Evolutionary conservation across 2,329 filamentous ascomycete genomes (phyloP).

Genomic region (Sphaerulina vaccinii): DNA sequence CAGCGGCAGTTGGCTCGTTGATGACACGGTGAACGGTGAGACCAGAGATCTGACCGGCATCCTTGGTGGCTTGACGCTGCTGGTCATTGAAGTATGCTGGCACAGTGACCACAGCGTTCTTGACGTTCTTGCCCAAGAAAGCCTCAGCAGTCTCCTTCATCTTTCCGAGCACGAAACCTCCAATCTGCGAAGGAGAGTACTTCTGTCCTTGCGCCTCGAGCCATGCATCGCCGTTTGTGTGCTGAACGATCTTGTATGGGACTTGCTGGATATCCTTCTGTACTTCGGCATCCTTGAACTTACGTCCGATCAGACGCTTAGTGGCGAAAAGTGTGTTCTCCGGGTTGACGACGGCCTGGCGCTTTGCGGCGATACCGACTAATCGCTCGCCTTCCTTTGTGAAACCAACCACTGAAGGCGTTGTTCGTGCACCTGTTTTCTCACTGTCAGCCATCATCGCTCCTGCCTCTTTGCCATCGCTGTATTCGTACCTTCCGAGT

Average conservation of each 20-base stretch:
- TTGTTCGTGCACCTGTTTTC: constrained; percentile 75
- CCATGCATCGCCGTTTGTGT: constrained; percentile 96
- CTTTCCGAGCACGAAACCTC: constrained; percentile 94
- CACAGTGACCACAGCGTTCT: constrained; percentile 96
- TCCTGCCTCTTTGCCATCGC: constrained; percentile 7
- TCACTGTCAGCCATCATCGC: constrained; percentile 20
- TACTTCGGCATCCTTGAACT: constrained; percentile 90
- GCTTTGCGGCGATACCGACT: constrained; percentile 96
- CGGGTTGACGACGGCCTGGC: constrained; percentile 96
- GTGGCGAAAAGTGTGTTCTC: constrained; percentile 98
- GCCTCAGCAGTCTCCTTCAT: constrained; percentile 99
- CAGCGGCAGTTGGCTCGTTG: constrained; percentile 95
- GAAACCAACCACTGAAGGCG: constrained; percentile 92
- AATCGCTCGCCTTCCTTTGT: constrained; percentile 92
- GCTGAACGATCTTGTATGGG: constrained; percentile 97
- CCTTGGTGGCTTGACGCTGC: constrained; percentile 96
- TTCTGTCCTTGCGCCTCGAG: constrained; percentile 89
- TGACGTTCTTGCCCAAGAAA: constrained; percentile 84
- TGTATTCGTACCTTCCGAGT: constrained; percentile 73
- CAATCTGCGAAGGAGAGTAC: constrained; percentile 97
- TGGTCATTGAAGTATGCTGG: constrained; percentile 99
- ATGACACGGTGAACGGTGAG: constrained; percentile 96
- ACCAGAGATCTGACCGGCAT: constrained; percentile 93
- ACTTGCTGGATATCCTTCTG: constrained; percentile 97
- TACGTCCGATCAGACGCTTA: constrained; percentile 97